Evolutionary conservation across 352 stramenopile genomes (phyloP), one percentile per base, ranked within the genome.

Genomic region (Globisporangium cylindrosporum): DNA sequence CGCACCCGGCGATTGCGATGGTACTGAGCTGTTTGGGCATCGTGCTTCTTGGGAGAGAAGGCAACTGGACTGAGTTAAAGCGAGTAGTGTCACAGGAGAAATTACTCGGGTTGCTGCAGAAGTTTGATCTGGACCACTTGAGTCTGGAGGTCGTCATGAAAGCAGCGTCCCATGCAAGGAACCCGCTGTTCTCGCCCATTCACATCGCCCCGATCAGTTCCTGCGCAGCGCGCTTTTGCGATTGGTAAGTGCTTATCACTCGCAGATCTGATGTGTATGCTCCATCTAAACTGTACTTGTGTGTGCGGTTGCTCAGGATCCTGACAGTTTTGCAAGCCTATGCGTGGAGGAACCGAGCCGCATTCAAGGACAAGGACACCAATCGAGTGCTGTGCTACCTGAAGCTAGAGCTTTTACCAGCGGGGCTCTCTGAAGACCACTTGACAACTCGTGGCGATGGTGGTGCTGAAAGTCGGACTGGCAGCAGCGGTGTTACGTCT

Each of bases 221-320:
- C 6, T 94, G 90, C 43, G 92, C 93, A 0, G 90, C 88, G 1
- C 84, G 86, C 32, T 93, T 98, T 56, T 98, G 93, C 64, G 90
- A 94, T n/a, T 98, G 92, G 87, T 89, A 71, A n/a, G 64, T 12
- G 3, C 5, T 62, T 41, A 3, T 46, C 25, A 27, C 29, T 36
- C 18, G 18, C 46, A 36, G 46, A 12, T 29, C n/a, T 65, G 18
- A n/a, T 18, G 36, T 41, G 15, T 8, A 38, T 24, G 22, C 29
- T 51, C 43, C 15, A 10, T 51, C 43, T 51, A 51, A 51, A 51
- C 43, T 51, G 9, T 51, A 46, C 12, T 22, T 36, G 18, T 54
- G 0, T 59, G 29, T 2, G n/a, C 43, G 25, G 38, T 48, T 38
- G 10, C 18, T 22, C 62, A 88, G 81, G 88, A 88, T 90, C 8